A percentile compares a stretch with the other conserved stretches of the same genome.
Evolutionary conservation across 495 filamentous ascomycete species (phyloP).

Genomic region (Terfezia claveryi): DNA sequence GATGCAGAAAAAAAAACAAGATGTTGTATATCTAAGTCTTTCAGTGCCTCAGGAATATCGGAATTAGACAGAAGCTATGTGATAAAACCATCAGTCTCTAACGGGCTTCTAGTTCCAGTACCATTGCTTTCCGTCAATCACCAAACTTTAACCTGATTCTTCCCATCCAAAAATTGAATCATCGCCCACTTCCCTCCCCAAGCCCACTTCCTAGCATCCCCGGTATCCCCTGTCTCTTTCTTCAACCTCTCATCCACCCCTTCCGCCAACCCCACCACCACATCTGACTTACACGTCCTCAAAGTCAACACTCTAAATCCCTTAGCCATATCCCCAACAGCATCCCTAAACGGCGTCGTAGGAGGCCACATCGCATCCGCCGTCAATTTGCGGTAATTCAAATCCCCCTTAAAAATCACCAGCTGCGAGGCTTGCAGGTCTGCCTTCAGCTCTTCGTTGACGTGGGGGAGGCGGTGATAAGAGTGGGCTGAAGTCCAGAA

Average conservation of each 20-base stretch:
- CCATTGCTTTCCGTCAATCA: too few relatives aligned
- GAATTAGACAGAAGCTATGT: too few relatives aligned
- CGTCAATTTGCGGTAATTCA: constrained; percentile 84
- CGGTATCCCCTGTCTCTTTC: constrained; percentile 42
- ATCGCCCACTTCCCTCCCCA: constrained; percentile 97
- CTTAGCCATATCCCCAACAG: constrained; percentile 60
- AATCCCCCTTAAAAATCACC: constrained; percentile 90
- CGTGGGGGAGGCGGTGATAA: constrained; percentile 63
- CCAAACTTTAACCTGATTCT: constrained; percentile 16
- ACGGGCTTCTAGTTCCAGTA: too few relatives aligned
- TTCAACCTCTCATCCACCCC: constrained; percentile 64
- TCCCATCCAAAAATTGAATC: constrained; percentile 64
- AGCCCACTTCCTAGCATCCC: constrained; percentile 68
- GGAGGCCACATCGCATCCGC: constrained; percentile 74
- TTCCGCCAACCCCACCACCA: constrained; percentile 65
- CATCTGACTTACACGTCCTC: constrained; percentile 87
- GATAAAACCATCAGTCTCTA: too few relatives aligned
- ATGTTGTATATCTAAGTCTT: too few relatives aligned
- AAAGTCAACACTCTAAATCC: constrained; percentile 66
- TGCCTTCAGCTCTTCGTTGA: constrained; percentile 41
- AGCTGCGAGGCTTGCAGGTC: constrained; percentile 70
- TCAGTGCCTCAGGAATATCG: too few relatives aligned
- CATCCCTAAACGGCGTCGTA: constrained; percentile 62
- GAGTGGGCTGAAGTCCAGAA: constrained; percentile 79
- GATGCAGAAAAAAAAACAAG: too few relatives aligned